Base-by-base conservation (phyloP, 495 filamentous ascomycete species). In the Aspergillus nanangensis region DNA sequence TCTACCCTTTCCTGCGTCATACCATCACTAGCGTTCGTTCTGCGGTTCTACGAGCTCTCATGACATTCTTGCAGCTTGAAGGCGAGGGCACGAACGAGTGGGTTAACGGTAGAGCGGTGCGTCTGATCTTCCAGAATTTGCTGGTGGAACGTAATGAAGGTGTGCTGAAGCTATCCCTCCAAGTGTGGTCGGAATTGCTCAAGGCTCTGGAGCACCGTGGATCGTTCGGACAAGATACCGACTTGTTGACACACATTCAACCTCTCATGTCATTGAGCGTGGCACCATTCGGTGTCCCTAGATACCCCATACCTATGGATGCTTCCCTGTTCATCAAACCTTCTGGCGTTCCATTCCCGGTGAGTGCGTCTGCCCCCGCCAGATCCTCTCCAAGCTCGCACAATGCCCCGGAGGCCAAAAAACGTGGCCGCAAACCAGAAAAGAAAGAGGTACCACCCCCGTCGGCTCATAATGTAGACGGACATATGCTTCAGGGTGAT, bases 401-500 rank as follows among this genome's bases (percentile, higher is more conserved):
- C 4, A 47, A 41, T 4, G 48, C 51, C 23, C 47, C 41, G 3
- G 56, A 55, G 1, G 25, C 46, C 17, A 72, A 71, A 42, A 95
- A 93, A 66, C 81, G 86, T 44, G 80, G 89, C 24, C 82, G 88
- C 52, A 91, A 89, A 58, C 85, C 84, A 0, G 87, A 90, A 25
- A 92, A 88, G 74, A 82, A 84, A 35, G 86, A 91, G 51, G 80
- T 87, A n/a, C 67, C 78, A 20, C 59, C 79, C 1, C 66, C 70
- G 20, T 82, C 84, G 11, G 76, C 83, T 3, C 94, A 98, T 63
- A 95, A 98, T 61, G 88, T 98, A 27, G 93, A 98, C 59, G 93
- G 89, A 14, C 90, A 94, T 56, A 96, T 98, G 88, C 88, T 98
- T 66, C 87, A 90, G 56, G 93, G 93, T 34, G 93, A 98, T 58